These are phyloP conservation scores for Fusarium transvaalense DNA, from an alignment of 2,329 filamentous ascomycete species.

Conservation along the genomic window DNA sequence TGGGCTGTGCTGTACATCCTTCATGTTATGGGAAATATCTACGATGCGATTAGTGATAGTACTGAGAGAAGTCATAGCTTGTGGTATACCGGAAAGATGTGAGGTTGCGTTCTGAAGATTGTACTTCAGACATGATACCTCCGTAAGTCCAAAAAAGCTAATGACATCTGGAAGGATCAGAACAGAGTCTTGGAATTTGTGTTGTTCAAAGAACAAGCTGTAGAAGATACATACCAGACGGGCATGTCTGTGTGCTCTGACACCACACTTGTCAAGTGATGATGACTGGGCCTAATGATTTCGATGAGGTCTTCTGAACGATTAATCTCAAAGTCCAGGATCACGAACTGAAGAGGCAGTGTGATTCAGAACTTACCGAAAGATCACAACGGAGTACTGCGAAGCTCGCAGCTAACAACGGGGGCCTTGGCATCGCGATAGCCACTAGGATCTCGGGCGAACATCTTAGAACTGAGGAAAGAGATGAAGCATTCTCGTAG, in stretches of 20 bases:
- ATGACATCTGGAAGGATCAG: background rate
- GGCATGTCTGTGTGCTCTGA: background rate
- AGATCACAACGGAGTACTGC: background rate
- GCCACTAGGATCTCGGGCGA: background rate
- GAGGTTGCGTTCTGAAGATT: background rate
- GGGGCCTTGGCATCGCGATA: no score
- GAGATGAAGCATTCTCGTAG: background rate
- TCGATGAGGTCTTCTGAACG: background rate
- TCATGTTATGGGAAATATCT: background rate
- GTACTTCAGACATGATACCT: no score
- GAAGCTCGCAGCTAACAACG: background rate
- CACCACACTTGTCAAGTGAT: background rate
- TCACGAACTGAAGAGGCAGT: fast-evolving
- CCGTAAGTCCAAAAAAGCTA: background rate
- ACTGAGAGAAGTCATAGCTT: background rate
- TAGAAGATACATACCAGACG: background rate
- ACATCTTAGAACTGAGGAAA: no score
- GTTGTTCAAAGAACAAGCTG: background rate
- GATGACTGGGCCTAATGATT: background rate
- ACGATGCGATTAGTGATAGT: background rate
- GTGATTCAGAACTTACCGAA: background rate
- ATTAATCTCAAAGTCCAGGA: background rate
- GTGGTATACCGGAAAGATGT: background rate
- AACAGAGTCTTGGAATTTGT: background rate
- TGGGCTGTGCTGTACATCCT: background rate